These are phyloP conservation scores for Prunus dulcis DNA, from an alignment of 306 rosid genomes.

Conservation along the genomic window DNA sequence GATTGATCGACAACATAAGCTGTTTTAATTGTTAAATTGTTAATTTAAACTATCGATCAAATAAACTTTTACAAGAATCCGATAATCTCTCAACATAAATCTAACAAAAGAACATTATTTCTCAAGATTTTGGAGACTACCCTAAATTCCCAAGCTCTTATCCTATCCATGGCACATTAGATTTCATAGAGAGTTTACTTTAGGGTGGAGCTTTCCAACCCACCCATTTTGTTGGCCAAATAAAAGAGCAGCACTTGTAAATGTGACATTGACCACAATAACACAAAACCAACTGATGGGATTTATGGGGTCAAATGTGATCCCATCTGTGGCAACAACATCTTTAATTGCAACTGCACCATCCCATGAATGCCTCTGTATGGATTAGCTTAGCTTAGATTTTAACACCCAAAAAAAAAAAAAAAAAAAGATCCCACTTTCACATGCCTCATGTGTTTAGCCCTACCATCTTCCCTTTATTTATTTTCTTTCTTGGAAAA, in stretches of 20 bases:
- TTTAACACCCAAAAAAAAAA: neutral
- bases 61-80: too few relatives aligned
- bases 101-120: too few relatives aligned
- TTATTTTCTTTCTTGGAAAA: constrained; percentile 28
- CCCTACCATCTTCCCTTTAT: constrained; percentile 14
- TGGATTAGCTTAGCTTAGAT: neutral
- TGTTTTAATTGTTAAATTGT: too few relatives aligned
- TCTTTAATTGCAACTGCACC: constrained; percentile 8
- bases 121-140: neutral
- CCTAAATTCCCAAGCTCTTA: neutral
- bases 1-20: too few relatives aligned
- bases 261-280: neutral
- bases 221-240: constrained; percentile 14
- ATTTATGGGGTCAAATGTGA: neutral
- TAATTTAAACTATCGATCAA: too few relatives aligned
- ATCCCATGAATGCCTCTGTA: neutral
- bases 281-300: neutral
- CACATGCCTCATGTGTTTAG: constrained; percentile 51
- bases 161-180: neutral
- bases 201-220: neutral
- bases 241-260: neutral
- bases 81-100: too few relatives aligned
- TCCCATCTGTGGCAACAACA: constrained; percentile 11
- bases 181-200: neutral
- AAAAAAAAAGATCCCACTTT: neutral